A percentile compares a stretch with the other conserved stretches of the same genome.
Conservation (phyloP, 192 early-diverging fungal species). For the Coemansia sp. region DNA sequence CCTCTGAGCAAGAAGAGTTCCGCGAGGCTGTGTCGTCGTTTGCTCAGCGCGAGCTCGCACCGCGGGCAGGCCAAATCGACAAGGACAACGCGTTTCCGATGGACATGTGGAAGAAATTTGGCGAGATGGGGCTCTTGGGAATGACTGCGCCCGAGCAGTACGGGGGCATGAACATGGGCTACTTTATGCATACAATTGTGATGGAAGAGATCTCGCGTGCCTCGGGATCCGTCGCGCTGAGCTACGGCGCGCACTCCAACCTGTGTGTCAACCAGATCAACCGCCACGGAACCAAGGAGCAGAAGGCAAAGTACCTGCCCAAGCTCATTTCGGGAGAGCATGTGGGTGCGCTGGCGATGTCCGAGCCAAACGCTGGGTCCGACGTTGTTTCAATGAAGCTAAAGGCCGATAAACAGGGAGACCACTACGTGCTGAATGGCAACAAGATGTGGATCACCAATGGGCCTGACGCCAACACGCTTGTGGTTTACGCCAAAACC, state of each 20-base stretch:
- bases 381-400: slow-evolving; percentile 93
- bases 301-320: slow-evolving; percentile 90
- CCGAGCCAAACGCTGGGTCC: slow-evolving; percentile 83
- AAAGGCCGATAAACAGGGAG: slow-evolving; percentile 78
- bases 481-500: slow-evolving; percentile 94
- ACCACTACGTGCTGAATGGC: slow-evolving; percentile 82
- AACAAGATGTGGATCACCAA: slow-evolving; percentile 98
- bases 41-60: slow-evolving; percentile 78
- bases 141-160: slow-evolving; percentile 86
- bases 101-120: slow-evolving; percentile 98
- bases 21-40: slow-evolving; percentile 72
- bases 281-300: slow-evolving; percentile 80
- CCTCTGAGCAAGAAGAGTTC: slow-evolving; percentile 70
- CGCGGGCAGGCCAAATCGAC: slow-evolving; percentile 80
- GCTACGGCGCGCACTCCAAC: slow-evolving; percentile 97
- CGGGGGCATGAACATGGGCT: slow-evolving; percentile 87
- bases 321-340: slow-evolving; percentile 83
- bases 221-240: slow-evolving; percentile 85
- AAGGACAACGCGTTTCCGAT: slow-evolving; percentile 83
- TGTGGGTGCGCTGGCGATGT: slow-evolving; percentile 94
- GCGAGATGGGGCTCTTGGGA: slow-evolving; percentile 92
- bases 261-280: slow-evolving; percentile 96
- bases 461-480: slow-evolving; percentile 83
- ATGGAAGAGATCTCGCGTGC: slow-evolving; percentile 94
- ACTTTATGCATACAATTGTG: slow-evolving; percentile 83